phyloP scores from a whole-genome alignment of 1,284 basidiomycete genomes.

The Athelia psychrophila region DNA sequence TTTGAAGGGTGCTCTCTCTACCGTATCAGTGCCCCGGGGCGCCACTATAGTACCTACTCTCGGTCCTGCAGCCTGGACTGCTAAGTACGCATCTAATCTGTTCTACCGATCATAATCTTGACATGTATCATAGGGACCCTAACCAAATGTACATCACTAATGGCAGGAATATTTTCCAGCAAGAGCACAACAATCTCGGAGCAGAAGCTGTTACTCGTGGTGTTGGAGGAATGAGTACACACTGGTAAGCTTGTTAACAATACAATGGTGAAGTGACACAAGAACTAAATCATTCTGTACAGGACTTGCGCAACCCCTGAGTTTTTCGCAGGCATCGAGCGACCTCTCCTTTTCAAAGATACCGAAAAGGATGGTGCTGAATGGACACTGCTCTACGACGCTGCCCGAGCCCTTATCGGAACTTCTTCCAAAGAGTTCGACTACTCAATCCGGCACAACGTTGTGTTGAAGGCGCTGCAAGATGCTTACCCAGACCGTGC shows the following conservation, averaged over 20 bases:
- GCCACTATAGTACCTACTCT: too few species aligned
- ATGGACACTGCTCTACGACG: conserved; percentile 15
- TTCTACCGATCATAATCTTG: too few species aligned
- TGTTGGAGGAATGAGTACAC: conserved; percentile 31
- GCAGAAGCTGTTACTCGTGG: conserved; percentile 23
- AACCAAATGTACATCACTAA: too few species aligned
- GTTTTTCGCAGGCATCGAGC: conserved; percentile 6
- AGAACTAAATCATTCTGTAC: not conserved
- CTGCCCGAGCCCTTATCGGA: conserved; percentile 20
- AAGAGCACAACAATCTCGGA: too few species aligned
- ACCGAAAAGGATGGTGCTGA: too few species aligned
- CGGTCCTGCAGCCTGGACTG: too few species aligned
- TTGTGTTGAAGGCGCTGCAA: conserved; percentile 21
- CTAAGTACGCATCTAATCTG: too few species aligned
- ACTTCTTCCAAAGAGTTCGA: conserved; percentile 20
- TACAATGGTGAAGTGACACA: not conserved
- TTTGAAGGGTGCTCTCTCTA: too few species aligned
- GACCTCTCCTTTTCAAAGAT: too few species aligned
- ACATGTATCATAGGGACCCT: too few species aligned
- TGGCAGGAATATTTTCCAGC: too few species aligned
- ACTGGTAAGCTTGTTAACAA: conserved; percentile 16
- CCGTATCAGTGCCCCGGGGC: too few species aligned
- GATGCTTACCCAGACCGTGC: conserved; percentile 13
- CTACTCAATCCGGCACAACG: conserved; percentile 24
- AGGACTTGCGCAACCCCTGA: conserved; percentile 25